phyloP scores from a whole-genome alignment of 495 filamentous ascomycete species.

The Durotheca rogersii region DNA sequence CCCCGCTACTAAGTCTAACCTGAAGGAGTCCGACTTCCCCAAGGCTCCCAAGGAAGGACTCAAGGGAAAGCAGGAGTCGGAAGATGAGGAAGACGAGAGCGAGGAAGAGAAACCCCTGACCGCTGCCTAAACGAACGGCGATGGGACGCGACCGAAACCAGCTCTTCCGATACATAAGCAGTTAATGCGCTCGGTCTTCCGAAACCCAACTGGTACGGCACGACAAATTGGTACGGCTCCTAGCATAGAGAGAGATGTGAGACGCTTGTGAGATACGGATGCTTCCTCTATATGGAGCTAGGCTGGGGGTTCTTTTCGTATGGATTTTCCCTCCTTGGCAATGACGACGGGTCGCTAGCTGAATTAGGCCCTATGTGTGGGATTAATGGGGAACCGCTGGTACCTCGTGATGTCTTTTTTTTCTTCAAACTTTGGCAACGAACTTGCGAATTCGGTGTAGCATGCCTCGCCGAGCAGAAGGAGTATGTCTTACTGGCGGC shows the following conservation, averaged over 20 bases:
- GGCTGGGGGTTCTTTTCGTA: constrained; percentile 13
- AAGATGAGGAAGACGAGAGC: constrained; percentile 1
- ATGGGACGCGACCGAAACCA: constrained; percentile 8
- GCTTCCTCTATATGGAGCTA: constrained; percentile 16
- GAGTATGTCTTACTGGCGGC: neutral
- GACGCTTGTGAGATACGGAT: constrained; percentile 20
- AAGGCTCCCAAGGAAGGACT: constrained; percentile 55
- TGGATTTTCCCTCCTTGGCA: constrained; percentile 30
- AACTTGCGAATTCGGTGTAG: neutral
- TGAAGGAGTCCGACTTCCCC: constrained; percentile 58
- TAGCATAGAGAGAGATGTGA: constrained; percentile 38
- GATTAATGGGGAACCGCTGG: constrained; percentile 18
- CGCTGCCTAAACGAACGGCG: constrained; percentile 30
- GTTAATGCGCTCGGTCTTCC: constrained; percentile 17
- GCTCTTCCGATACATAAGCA: constrained; percentile 13
- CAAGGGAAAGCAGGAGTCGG: constrained; percentile 16
- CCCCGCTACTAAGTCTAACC: constrained; percentile 38
- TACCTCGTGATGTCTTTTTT: too few relatives aligned
- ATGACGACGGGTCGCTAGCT: constrained; percentile 13
- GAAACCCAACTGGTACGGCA: constrained; percentile 18
- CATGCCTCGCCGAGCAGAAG: neutral
- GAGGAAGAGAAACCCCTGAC: constrained; percentile 45
- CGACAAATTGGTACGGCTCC: constrained; percentile 34
- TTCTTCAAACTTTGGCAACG: too few relatives aligned
- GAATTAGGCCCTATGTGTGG: constrained; percentile 20